Evolutionary conservation across 176 grass and related monocot species (phyloP), one percentile per base, ranked within the genome.

Genomic region (Carex scoparia): DNA sequence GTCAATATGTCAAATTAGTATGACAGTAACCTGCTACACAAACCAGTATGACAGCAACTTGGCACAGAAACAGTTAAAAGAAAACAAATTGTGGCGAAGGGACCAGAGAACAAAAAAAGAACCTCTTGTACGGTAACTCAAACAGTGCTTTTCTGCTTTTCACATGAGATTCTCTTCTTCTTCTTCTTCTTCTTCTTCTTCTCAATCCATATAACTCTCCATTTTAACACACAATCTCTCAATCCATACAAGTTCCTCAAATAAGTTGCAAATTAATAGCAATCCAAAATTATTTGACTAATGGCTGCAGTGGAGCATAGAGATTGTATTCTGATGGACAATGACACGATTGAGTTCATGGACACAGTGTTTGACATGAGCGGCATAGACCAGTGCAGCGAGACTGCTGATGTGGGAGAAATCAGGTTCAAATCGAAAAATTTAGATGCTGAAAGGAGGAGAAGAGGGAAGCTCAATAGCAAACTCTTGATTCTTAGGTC

Each of bases 381-480:
- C 15, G 79, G 53, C 46, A 87, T 88, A 56, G 88, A 67, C 8
- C 63, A 48, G n/a, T 86, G 63, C 12, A 83, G 63, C 10, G 81
- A 83, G n/a, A 83, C 61, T 16, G 64, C 81, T 14, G 81, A 83
- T 0, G 40, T 66, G 1, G 81, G 81, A 6, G 73, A 80, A 54
- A 65, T 65, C 57, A 68, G 40, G 66, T 98, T 66, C 87, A 98
- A 98, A 88, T 98, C 96, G 15, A 95, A 98, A 89, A 98, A 98
- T 84, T 87, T 98, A 14, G 89, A 79, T 55, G 96, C 96, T 9
- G 96, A 98, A 84, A 86, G 96, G 56, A 75, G 84, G 84, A 86
- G 93, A 69, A 88, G 96, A 86, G 83, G 63, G 33, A 89, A 92
- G 88, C 96, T 98, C 86, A 95, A 98, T 83, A 69, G n/a, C 59